Evolutionary conservation across 345 rosid species (phyloP), one percentile per base, ranked within the genome.

Genomic region (Citrus inodora): DNA sequence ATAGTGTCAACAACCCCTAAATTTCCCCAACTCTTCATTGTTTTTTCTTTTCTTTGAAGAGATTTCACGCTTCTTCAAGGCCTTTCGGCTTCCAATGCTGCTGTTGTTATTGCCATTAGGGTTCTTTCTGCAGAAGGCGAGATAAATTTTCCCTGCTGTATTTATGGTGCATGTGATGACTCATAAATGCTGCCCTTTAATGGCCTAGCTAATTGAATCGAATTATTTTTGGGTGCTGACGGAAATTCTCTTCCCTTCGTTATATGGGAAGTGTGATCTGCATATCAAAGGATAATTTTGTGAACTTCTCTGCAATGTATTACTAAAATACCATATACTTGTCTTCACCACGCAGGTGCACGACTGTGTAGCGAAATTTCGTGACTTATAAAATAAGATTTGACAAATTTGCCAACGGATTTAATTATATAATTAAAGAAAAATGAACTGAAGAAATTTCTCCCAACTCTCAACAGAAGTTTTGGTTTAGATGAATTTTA

Each of bases 1-100:
- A 95, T 95, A 27, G 98, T 95, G 42, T 92, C 93, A 1, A 91
- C 97, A 9, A 85, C 82, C 48, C 98, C 94, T 67, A 93, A 67
- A 64, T 83, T 89, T 67, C 80, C 81, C 93, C 93, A 89, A 60
- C 83, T 75, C 76, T 80, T 88, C 92, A 89, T 91, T 37, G 22
- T 63, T 63, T 61, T 42, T 60, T 4, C 56, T 35, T 22, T 33
- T 38, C 9, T 33, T 67, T 2, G 63, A n/a, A 35, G 28, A 27
- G 27, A 38, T n/a, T 27, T 46, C 73, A 46, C 46, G 46, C 21
- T 19, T 28, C 56, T 63, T 55, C 48, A 48, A 27, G 73, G 73
- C 5, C 22, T 71, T 67, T 4, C 5, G 51, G 7, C 21, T 17
- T 25, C 11, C 25, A 76, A 28, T 25, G 76, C 72, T 68, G 51